These are phyloP conservation scores for Rutidosis leptorrhynchoides DNA, from an alignment of 129 eudicot genomes.

Conservation along the genomic window DNA sequence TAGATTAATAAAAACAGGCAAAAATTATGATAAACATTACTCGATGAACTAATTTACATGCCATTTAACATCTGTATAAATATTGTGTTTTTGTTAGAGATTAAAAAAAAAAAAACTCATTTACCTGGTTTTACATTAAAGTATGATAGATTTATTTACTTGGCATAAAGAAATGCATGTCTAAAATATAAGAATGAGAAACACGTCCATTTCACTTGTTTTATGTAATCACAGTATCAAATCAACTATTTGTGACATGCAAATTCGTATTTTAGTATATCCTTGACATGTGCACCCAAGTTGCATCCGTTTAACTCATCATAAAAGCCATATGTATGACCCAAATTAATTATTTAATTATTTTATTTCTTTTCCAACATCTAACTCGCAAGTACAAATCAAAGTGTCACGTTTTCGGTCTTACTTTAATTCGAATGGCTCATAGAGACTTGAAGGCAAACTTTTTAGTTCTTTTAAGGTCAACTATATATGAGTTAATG, in stretches of 20 bases:
- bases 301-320: no score
- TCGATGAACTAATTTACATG: no score
- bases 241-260: not conserved
- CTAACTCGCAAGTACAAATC: not conserved
- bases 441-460: not conserved
- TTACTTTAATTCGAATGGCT: not conserved
- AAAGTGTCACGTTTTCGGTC: not conserved
- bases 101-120: no score
- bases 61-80: no score
- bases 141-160: no score
- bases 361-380: not conserved
- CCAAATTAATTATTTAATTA: not conserved
- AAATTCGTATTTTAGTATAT: not conserved
- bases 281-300: not conserved
- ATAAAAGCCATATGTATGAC: not conserved
- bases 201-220: not conserved
- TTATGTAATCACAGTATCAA: not conserved
- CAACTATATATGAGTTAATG: no score
- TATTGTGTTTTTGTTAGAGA: no score
- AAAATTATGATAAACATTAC: no score
- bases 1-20: no score
- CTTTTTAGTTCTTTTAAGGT: not conserved
- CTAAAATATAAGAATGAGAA: no score
- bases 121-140: no score
- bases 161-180: no score